Evolutionary conservation across 345 rosid genomes (phyloP).

Genomic region (Boechera retrofracta): DNA sequence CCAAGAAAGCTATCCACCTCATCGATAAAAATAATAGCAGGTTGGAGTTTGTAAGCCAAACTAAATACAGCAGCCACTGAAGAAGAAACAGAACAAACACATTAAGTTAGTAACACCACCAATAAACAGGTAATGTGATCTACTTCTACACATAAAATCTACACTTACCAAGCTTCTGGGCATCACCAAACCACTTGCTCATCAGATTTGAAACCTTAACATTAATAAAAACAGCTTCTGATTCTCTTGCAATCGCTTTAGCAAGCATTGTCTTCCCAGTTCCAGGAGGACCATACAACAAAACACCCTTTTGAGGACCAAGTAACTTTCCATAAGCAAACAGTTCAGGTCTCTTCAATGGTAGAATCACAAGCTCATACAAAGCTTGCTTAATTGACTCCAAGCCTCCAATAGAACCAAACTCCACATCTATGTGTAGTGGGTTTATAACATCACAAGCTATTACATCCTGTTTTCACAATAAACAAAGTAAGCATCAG

Average conservation of each 20-base stretch:
- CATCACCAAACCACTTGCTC: constrained; percentile 99
- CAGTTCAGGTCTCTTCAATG: constrained; percentile 80
- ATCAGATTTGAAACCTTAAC: constrained; percentile 84
- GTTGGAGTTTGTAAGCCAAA: constrained; percentile 93
- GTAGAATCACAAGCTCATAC: constrained; percentile 91
- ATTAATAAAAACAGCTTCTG: constrained; percentile 93
- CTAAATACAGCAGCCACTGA: constrained; percentile 96
- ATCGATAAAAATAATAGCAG: constrained; percentile 91
- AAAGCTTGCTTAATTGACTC: constrained; percentile 77
- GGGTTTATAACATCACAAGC: constrained; percentile 98
- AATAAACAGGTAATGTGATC: not conserved
- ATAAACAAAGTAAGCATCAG: not conserved
- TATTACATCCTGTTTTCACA: constrained; percentile 74
- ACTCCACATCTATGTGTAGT: constrained; percentile 83
- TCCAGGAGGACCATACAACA: constrained; percentile 96
- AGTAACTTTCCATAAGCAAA: constrained; percentile 88
- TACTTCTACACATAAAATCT: not conserved
- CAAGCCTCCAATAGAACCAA: constrained; percentile 87
- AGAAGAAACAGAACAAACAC: constrained; percentile 34
- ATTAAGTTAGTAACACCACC: not conserved
- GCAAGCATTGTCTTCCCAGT: constrained; percentile 99
- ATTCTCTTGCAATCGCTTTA: constrained; percentile 93
- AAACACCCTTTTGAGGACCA: constrained; percentile 92
- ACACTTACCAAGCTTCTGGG: constrained; percentile 91
- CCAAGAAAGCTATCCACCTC: constrained; percentile 97